Evolutionary conservation across 208 protist species (phyloP).

Genomic region (Leishmania lainsoni): DNA sequence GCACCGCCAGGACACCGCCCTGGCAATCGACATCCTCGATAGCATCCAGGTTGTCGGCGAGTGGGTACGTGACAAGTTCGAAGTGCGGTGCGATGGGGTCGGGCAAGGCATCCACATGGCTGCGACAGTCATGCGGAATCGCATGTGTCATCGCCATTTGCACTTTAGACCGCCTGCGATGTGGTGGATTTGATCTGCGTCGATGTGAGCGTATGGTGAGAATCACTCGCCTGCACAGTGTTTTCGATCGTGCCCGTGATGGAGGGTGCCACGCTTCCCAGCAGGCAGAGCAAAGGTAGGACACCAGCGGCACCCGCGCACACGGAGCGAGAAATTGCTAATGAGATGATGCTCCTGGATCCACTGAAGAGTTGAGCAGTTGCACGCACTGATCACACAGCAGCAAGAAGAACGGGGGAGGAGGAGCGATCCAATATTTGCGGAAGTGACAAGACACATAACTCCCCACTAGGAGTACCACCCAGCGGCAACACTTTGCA

Average conservation of each 20-base stretch:
- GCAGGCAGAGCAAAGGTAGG: neutral
- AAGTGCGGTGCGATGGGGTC: conserved; percentile 28
- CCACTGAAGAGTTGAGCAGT: neutral
- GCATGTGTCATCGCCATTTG: neutral
- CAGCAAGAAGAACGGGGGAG: neutral
- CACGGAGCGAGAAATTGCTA: neutral
- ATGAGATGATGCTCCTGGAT: neutral
- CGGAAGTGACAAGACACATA: neutral
- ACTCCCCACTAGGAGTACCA: too few species aligned
- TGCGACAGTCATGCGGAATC: neutral
- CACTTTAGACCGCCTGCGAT: neutral
- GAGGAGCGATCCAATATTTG: neutral
- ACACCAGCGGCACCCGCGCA: neutral
- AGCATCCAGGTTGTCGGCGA: conserved; percentile 8
- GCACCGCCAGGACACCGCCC: conserved; percentile 51
- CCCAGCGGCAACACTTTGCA: neutral
- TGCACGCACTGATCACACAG: neutral
- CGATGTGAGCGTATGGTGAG: neutral
- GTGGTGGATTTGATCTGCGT: neutral
- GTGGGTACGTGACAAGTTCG: conserved; percentile 18
- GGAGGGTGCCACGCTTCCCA: too few species aligned
- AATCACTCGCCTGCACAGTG: too few species aligned
- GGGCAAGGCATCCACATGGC: conserved; percentile 11
- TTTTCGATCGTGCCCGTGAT: neutral
- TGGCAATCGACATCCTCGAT: conserved; percentile 64